Evolutionary conservation across 139 green algal genomes (phyloP), one percentile per base, ranked within the genome.

Genomic region (Tetradesmus lagerheimii): DNA sequence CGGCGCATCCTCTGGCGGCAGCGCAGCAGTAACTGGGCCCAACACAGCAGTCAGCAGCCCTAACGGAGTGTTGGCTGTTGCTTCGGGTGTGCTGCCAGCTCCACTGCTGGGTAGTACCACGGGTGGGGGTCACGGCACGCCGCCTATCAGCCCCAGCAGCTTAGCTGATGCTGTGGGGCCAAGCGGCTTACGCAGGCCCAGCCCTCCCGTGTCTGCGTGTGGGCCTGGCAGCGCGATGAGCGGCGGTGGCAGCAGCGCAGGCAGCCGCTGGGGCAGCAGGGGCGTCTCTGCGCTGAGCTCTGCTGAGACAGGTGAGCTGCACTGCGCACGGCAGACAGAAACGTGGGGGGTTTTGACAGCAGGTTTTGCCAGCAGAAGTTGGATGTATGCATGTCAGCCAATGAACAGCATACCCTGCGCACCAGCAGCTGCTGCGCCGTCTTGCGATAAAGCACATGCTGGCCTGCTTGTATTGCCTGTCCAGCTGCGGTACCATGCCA

Each of bases 111-210:
- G 20, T 18, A 20, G 6, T 29, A 15, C 2, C 0, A 38, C 18
- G 12, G 6, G 71, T 39, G 71, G 31, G 1, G 76, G 37, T 29
- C 8, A 15, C 18, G 37, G 76, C 12, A 62, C 83, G 23, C 71
- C 83, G 8, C 50, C 71, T 1, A 88, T 77, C 38, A 88, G 83
- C 38, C 83, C 83, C n/a, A 80, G 64, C 83, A 39, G 62, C 50
- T 41, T 80, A 38, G 25, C 29, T 4, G 83, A 88, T 20, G 62
- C 83, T 38, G 71, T 37, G 15, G 35, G 62, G 11, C n/a, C n/a
- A 6, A 41, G 27, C 11, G 71, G 41, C 12, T 39, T 88, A 64
- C 62, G 83, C 35, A 39, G 71, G 4, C 83, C 83, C 18, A 80
- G 64, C 23, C 83, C 83, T 4, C 83, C 83, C 12, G 53, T 74